phyloP scores from a whole-genome alignment of 2,329 filamentous ascomycete species.

The Diaporthe amygdali region DNA sequence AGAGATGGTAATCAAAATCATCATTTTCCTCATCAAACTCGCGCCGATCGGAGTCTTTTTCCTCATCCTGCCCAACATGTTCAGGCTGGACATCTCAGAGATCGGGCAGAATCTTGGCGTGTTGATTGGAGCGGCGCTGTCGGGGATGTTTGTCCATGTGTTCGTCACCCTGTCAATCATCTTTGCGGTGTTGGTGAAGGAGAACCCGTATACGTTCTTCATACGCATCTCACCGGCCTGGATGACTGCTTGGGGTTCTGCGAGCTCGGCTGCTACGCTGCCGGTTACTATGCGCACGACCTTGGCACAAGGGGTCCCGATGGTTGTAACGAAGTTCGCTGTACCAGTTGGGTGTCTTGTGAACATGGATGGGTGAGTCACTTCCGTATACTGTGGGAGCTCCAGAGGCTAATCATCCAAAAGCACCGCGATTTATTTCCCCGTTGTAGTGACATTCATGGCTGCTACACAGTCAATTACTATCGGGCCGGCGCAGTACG shows the following conservation, averaged over 20 bases:
- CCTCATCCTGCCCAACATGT: constrained; percentile 56
- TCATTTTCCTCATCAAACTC: constrained; percentile 52
- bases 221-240: constrained; percentile 54
- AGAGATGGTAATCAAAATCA: constrained; percentile 49
- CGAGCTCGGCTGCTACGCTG: constrained; percentile 57
- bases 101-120: constrained; percentile 56
- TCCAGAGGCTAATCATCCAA: constrained; percentile 23
- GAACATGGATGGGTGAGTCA: constrained; percentile 52
- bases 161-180: constrained; percentile 50
- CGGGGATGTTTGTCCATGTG: constrained; percentile 52
- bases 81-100: constrained; percentile 51
- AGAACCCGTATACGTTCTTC: constrained; percentile 55
- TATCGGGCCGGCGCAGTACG: constrained; percentile 50
- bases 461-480: constrained; percentile 53
- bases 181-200: constrained; percentile 45
- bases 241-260: constrained; percentile 60
- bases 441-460: constrained; percentile 57
- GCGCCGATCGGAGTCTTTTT: constrained; percentile 60
- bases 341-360: constrained; percentile 54
- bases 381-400: too few species aligned
- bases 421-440: constrained; percentile 60
- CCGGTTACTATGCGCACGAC: constrained; percentile 52
- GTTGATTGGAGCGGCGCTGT: constrained; percentile 52
- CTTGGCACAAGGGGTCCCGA: constrained; percentile 44
- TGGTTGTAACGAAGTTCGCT: constrained; percentile 49